phyloP scores from a whole-genome alignment of 75 land plant genomes.

The Sequoia sempervirens region DNA sequence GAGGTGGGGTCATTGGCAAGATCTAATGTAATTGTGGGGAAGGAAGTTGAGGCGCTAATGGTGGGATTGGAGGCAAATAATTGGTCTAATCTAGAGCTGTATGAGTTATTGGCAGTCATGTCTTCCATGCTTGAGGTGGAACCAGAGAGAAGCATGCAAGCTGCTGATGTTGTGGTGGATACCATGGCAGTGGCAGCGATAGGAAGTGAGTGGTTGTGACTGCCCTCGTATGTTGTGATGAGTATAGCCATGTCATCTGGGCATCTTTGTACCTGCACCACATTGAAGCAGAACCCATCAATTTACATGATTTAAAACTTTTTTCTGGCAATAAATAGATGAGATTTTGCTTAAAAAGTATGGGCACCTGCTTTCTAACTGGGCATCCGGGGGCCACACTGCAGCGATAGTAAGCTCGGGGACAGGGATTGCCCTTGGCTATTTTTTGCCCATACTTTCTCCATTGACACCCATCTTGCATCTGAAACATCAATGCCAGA shows the following conservation, averaged over 20 bases:
- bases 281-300: background rate
- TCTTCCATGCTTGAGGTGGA: constrained; percentile 17
- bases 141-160: constrained; percentile 77
- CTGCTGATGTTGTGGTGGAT: constrained; percentile 86
- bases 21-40: constrained; percentile 68
- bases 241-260: constrained; percentile 82
- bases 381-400: constrained; percentile 80
- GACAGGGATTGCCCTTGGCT: constrained; percentile 91
- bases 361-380: constrained; percentile 80
- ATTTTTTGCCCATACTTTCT: constrained; percentile 94
- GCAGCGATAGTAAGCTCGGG: constrained; percentile 89
- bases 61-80: constrained; percentile 24
- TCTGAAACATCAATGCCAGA: constrained; percentile 21
- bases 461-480: constrained; percentile 97
- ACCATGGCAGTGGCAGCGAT: constrained; percentile 86
- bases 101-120: background rate
- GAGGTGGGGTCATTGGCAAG: constrained; percentile 37
- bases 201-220: constrained; percentile 85
- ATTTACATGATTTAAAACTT: too few species aligned
- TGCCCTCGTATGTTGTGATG: constrained; percentile 91
- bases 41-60: constrained; percentile 28
- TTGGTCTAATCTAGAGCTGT: constrained; percentile 3
- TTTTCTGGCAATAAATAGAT: background rate
- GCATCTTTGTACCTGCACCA: constrained; percentile 79
- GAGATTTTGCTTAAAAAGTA: background rate